Base-by-base conservation (phyloP, 2,329 filamentous ascomycete species). In the Claviceps sp. region DNA sequence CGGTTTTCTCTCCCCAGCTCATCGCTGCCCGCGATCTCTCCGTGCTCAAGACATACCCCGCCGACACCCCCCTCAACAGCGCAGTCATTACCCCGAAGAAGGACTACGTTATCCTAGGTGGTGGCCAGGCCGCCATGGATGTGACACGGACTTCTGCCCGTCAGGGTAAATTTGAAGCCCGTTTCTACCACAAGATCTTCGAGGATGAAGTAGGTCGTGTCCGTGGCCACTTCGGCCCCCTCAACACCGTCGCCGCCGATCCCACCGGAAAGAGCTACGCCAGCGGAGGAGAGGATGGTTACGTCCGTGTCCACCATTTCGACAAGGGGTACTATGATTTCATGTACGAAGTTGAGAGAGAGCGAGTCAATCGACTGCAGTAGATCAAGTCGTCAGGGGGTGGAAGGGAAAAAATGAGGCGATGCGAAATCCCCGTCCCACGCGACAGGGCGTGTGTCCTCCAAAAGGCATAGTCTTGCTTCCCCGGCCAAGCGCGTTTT, bases 101-200 rank as follows among this genome's bases (percentile, higher is more conserved):
- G 75, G 89, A 97, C 67, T 98, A 88, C 66, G 91, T 98, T 59
- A 94, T 98, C 65, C 85, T 98, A 45, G 93, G 93, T 63, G 93
- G 93, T 81, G 93, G 93, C 62, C 93, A 98, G 74, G 93, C 90
- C 58, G 93, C 93, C 66, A 96, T 96, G 88, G 91, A 97, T 67
- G 93, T 98, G 71, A 98, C 93, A 54, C 94, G 88, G 51, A 97
- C 93, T 50, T 85, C 85, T 37, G 84, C 89, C 48, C 82, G 93
- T 60, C 93, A 98, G 77, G 93, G 93, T 73, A 97, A 97, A 75
- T 98, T 98, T 76, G 93, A 98, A 73, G 93, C 93, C 45, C 84
- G 93, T 59, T 98, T 98, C 79, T 98, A 96, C 79, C 93, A 98
- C 84, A 97, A 95, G 80, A 85, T 98, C 69, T 97, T 98, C 69